Evolutionary conservation across 1,284 basidiomycete species (phyloP).

Genomic region (Sporisorium reilianum): DNA sequence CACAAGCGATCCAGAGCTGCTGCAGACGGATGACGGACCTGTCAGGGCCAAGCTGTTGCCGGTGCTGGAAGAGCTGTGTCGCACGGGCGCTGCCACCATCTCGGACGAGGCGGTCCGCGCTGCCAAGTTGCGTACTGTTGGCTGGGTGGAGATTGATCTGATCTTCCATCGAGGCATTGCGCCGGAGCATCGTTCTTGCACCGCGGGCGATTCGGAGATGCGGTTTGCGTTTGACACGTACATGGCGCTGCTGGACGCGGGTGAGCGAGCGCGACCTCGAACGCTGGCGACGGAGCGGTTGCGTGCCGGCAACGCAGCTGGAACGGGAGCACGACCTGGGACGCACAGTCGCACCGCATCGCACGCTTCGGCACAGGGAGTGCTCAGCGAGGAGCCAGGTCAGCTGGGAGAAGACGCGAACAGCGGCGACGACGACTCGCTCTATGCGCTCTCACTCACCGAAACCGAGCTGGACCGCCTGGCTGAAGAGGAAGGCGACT

Average conservation of each 20-base stretch:
- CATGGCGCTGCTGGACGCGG: conserved; percentile 47
- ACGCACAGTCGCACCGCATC: conserved; percentile 23
- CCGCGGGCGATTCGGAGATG: conserved; percentile 59
- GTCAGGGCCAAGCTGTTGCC: conserved; percentile 32
- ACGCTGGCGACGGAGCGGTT: conserved; percentile 20
- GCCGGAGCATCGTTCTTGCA: conserved; percentile 50
- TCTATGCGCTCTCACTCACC: conserved; percentile 43
- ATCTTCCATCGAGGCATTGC: conserved; percentile 58
- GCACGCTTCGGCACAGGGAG: conserved; percentile 12
- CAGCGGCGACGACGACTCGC: conserved; percentile 22
- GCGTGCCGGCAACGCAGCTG: conserved; percentile 7
- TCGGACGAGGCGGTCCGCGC: conserved; percentile 32
- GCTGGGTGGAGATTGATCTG: conserved; percentile 57
- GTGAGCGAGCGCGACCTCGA: conserved; percentile 47
- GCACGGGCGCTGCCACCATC: conserved; percentile 17
- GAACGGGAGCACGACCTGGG: conserved; percentile 6
- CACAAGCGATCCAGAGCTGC: conserved; percentile 34
- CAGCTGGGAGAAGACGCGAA: conserved; percentile 25
- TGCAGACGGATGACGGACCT: conserved; percentile 18
- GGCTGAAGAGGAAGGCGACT: conserved; percentile 33
- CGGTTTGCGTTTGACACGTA: conserved; percentile 59
- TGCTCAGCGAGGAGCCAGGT: conserved; percentile 13
- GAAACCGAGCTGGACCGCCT: conserved; percentile 34
- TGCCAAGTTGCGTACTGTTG: conserved; percentile 38
- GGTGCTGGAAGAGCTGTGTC: conserved; percentile 54